Base-by-base conservation (phyloP, 2,329 filamentous ascomycete species). In the Phoma sp. region DNA sequence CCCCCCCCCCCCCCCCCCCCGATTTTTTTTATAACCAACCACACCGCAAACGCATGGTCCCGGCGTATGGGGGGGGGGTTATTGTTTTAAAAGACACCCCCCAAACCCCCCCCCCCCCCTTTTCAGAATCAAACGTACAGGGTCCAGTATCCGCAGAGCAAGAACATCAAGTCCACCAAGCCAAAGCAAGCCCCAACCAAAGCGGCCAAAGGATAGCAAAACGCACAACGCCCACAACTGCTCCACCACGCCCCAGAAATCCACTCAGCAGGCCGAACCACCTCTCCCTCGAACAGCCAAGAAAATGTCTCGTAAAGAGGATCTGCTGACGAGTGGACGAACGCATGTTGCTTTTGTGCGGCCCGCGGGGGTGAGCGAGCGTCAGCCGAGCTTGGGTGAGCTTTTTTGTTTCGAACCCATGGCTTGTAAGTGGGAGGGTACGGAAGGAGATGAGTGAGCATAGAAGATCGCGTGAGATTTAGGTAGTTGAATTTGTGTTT, bases 181-280 rank as follows among this genome's bases (percentile, higher is more conserved):
- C 17, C 17, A 17, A 17, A 17, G 17, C 17, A 17, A 17, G 17
- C 17, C 17, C 17, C 17, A 17, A 2, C 4, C 36, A 4, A 35
- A 31, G 15, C 10, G 15, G n/a, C 10, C 29, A 31, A 17, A 27
- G 21, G 12, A 21, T 31, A 21, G 7, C 15, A 6, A 21, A 22
- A 45, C 38, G 52, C 47, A 51, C 41, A 50, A 31, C 27, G 40
- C 46, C 31, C 31, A 35, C 37, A 55, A 47, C 46, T 43, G 46
- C 32, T 25, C 46, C 33, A 15, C 37, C 4, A 24, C 6, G 22
- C 22, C 3, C 12, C 17, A 40, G 4, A 10, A 43, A 46, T 17
- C 13, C 25, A 13, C 4, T 21, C 17, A 17, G 22, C 31, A 21
- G n/a, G 5, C 7, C 1, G 15, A 17, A 17, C 17, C 24, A 41